Conservation (phyloP, 352 stramenopile genomes). For the Thraustochytrium sp. region DNA sequence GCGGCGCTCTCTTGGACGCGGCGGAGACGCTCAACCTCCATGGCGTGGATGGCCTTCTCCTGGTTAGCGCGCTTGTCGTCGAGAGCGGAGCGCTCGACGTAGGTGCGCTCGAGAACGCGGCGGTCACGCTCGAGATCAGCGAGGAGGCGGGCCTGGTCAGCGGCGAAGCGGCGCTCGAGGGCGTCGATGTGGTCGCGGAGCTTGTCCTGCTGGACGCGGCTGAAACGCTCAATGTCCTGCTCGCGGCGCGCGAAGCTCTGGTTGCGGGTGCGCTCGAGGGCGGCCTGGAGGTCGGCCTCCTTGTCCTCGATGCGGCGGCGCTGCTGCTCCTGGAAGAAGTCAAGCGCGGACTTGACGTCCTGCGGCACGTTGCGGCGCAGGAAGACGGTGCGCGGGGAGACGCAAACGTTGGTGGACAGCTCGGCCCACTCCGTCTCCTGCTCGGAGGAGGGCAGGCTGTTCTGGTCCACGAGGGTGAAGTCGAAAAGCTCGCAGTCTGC, state of each 20-base stretch:
- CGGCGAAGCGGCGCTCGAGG: background rate
- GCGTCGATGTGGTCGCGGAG: background rate
- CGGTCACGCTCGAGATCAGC: background rate
- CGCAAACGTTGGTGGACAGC: slow-evolving; percentile 8
- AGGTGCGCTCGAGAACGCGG: background rate
- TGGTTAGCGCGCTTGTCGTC: background rate
- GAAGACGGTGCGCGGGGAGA: background rate
- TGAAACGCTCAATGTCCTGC: background rate
- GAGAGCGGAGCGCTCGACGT: background rate
- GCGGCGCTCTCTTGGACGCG: background rate
- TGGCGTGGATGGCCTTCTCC: background rate
- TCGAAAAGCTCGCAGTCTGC: slow-evolving; percentile 5
- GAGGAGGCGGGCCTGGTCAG: background rate
- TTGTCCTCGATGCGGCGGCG: slow-evolving; percentile 5
- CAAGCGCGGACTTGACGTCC: background rate
- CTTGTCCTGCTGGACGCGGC: background rate
- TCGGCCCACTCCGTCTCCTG: background rate
- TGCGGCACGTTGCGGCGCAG: background rate
- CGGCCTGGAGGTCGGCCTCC: background rate
- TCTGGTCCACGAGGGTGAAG: background rate
- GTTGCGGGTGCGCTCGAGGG: background rate
- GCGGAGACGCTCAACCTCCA: background rate
- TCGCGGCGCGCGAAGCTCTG: background rate
- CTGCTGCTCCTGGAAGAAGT: slow-evolving; percentile 15
- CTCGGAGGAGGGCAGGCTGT: background rate